A percentile compares a stretch with the other conserved stretches of the same genome.
phyloP scores from a whole-genome alignment of 2,329 filamentous ascomycete genomes.

The Arthroderma sp. region DNA sequence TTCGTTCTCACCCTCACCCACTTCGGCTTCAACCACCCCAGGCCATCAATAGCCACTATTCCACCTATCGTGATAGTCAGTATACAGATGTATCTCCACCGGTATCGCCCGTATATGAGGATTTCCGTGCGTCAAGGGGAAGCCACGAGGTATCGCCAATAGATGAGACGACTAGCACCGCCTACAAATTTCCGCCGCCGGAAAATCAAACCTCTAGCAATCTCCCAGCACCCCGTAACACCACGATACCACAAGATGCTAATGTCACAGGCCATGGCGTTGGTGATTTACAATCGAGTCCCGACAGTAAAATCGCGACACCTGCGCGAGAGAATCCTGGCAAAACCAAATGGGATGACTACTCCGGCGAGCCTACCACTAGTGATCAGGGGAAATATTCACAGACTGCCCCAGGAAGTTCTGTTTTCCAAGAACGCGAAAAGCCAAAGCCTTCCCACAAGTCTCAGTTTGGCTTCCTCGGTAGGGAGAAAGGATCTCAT shows the following conservation, averaged over 20 bases:
- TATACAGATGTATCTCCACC: constrained; percentile 33
- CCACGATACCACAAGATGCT: no score
- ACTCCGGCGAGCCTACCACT: constrained; percentile 53
- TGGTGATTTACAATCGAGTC: no score
- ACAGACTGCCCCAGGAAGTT: constrained; percentile 41
- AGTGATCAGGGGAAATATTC: constrained; percentile 42
- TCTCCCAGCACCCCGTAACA: constrained; percentile 13
- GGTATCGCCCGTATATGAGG: constrained; percentile 25
- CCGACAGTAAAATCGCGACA: background rate
- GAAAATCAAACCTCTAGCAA: constrained; percentile 17
- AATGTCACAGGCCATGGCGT: no score
- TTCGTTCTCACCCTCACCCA: background rate
- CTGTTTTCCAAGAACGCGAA: constrained; percentile 15
- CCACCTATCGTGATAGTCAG: constrained; percentile 12
- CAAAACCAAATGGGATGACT: constrained; percentile 46
- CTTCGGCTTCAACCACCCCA: background rate
- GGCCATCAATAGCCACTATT: background rate
- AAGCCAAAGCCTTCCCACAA: constrained; percentile 16
- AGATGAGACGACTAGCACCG: constrained; percentile 14
- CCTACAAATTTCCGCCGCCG: constrained; percentile 11
- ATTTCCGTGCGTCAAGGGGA: constrained; percentile 9
- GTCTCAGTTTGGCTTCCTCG: constrained; percentile 17
- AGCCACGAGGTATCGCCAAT: constrained; percentile 32
- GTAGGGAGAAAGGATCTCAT: constrained; percentile 26
- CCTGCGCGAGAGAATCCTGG: constrained; percentile 8